Base-by-base conservation (phyloP, 257 asterid genomes). In the Solanum tarijense region DNA sequence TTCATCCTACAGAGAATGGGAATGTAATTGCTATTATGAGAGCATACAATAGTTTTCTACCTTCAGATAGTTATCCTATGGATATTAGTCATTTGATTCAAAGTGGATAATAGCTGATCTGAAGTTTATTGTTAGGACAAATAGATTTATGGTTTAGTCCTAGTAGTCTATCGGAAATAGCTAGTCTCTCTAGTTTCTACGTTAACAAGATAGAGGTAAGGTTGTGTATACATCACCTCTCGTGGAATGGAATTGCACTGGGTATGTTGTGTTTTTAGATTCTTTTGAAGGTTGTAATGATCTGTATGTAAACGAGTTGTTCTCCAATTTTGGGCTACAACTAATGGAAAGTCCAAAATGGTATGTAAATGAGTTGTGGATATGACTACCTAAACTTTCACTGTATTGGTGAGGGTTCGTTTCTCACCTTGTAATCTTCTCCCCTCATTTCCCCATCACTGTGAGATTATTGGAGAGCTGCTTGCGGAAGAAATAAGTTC, bases 21-120 rank as follows among this genome's bases (percentile, higher is more conserved):
- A 79, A 68, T 46, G 3, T 1, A 1, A 36, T 3, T 12, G 39
- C 89, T 12, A 86, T 94, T 34, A 11, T 84, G 18, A 91, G 95
- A 88, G 73, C 92, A 27, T 90, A 88, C 88, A 48, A 2, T 4
- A 86, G 90, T 12, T 11, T 74, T 1, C 8, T 55, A 16, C 92
- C 92, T 5, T 5, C 76, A 0, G 95, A 93, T 69, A 92, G 90
- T 1, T 76, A 39, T 81, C 95, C 95, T 0, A 18, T 85, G 23
- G 93, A 88, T 68, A 92, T 93, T 68, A 75, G 32, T 16, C 89
- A 60, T 90, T 92, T 31, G 86, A 25, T 66, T 66, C 34, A 66
- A 31, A 27, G 36, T 68, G 38, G 36, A 68, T 5, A 69, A 29
- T 8, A 69, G 38, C 75, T 3, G 21, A 66, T 66, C 38, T 69